Conservation (phyloP, 2,329 filamentous ascomycete genomes). For the Simplicillium sp. region DNA sequence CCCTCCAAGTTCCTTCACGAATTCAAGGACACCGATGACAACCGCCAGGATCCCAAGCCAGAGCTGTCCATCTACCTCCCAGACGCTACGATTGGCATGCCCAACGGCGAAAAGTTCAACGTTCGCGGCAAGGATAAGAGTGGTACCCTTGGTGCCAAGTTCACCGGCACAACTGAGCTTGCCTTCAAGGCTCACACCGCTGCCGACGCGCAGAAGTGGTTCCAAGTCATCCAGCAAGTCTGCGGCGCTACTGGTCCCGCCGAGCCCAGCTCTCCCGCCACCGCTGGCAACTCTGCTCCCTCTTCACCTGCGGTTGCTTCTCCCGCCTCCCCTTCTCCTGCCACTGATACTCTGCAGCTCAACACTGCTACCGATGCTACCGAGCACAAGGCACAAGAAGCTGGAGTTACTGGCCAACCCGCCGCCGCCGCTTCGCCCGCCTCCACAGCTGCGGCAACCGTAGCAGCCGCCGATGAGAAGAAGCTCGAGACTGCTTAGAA, state of each 20-base stretch:
- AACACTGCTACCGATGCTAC: constrained; percentile 2
- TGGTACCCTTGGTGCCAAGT: constrained; percentile 70
- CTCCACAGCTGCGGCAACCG: background rate
- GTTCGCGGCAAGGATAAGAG: constrained; percentile 91
- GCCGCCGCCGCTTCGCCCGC: background rate
- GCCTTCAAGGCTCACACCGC: constrained; percentile 80
- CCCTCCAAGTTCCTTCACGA: constrained; percentile 86
- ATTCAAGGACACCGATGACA: constrained; percentile 83
- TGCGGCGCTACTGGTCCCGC: constrained; percentile 40
- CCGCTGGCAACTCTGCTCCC: constrained; percentile 7
- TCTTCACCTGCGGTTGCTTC: constrained; percentile 6
- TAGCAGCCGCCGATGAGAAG: constrained; percentile 1
- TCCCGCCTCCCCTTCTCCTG: background rate
- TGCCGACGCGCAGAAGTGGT: constrained; percentile 78
- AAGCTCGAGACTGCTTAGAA: constrained; percentile 1
- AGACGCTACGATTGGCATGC: constrained; percentile 68
- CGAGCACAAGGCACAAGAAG: constrained; percentile 33
- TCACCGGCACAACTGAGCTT: constrained; percentile 71
- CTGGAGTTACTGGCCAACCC: constrained; percentile 26
- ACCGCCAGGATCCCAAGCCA: constrained; percentile 63
- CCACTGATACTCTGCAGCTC: constrained; percentile 1
- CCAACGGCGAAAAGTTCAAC: constrained; percentile 76
- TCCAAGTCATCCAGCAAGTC: constrained; percentile 56
- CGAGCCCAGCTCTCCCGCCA: constrained; percentile 17
- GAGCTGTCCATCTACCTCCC: constrained; percentile 89